These are phyloP conservation scores for Ashbya aceris DNA, from an alignment of 1,139 yeast species.

Conservation along the genomic window DNA sequence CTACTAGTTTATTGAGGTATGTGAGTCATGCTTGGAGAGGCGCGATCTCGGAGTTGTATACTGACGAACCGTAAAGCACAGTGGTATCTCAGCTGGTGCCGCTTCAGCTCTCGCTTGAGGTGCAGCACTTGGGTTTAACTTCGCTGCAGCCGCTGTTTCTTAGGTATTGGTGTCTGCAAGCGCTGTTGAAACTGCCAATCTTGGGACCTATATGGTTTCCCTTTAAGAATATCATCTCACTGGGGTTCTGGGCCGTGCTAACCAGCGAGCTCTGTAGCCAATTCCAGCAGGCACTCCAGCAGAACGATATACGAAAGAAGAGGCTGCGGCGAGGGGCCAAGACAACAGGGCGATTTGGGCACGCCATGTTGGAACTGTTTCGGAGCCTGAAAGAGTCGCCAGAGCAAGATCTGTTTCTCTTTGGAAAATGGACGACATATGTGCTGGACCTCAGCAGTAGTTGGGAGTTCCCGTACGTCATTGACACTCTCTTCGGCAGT, in stretches of 20 bases:
- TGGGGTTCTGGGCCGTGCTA: constrained; percentile 1
- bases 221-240: constrained; percentile 1
- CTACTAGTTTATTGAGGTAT: constrained; percentile 1
- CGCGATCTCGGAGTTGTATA: neutral
- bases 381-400: neutral
- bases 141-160: constrained; percentile 1
- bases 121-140: neutral
- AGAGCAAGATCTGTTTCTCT: constrained; percentile 1
- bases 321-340: neutral
- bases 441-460: constrained; percentile 1
- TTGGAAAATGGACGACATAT: neutral
- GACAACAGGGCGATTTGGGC: neutral
- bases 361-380: neutral
- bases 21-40: neutral
- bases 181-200: constrained; percentile 1
- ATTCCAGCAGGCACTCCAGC: neutral
- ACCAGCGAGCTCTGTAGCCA: neutral
- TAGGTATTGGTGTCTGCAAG: constrained; percentile 3
- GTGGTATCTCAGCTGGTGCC: neutral
- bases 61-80: neutral
- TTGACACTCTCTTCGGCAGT: neutral
- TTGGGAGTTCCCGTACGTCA: constrained; percentile 2
- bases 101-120: constrained; percentile 1
- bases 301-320: neutral
- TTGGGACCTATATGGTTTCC: neutral